Evolutionary conservation across 192 early-diverging fungal genomes (phyloP), one percentile per base, ranked within the genome.

Genomic region (Chytriomyces confervae): DNA sequence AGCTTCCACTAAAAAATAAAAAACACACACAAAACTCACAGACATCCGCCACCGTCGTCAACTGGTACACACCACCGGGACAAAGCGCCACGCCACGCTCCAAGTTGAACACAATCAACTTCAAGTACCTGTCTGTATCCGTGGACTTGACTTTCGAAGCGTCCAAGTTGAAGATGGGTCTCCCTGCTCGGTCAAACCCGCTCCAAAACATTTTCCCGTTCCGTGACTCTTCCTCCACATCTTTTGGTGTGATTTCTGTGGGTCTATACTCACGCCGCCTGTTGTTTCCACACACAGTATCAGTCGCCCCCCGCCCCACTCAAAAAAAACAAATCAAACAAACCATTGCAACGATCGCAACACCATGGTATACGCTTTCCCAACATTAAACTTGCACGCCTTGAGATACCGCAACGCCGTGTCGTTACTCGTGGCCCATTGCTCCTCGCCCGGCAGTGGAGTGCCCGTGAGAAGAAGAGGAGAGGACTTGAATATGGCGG

Each of bases 201-300:
- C 89, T 90, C 46, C 93, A 85, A 79, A 93, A 92, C 81, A 92
- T 83, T 84, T 97, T 97, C 63, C 95, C 96, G 16, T 90, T 91
- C 24, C 83, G 81, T 48, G 86, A 86, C 86, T 96, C 95, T 62
- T 85, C 77, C 80, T 91, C 91, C 29, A 97, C 87, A 7, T 89
- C 89, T 11, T 92, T 89, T 5, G 92, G 87, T 29, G 89, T 88
- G 71, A 95, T 89, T 1, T 86, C 79, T 50, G 90, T 84, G 20
- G 95, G 95, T 24, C 88, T 81, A 69, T 89, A 93, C 4, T 86
- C 83, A 61, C 91, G 83, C 67, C 76, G 24, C 53, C 53, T 57
- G 53, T 57, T 57, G 0, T 11, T 0, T 57, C 3, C 53, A 57
- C 11, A 20, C 20, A 57, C 3, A 5, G 53, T 57, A 20, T 57